Evolutionary conservation across 257 asterid genomes (phyloP), one percentile per base, ranked within the genome.

Genomic region (Gardenia jasminoides): DNA sequence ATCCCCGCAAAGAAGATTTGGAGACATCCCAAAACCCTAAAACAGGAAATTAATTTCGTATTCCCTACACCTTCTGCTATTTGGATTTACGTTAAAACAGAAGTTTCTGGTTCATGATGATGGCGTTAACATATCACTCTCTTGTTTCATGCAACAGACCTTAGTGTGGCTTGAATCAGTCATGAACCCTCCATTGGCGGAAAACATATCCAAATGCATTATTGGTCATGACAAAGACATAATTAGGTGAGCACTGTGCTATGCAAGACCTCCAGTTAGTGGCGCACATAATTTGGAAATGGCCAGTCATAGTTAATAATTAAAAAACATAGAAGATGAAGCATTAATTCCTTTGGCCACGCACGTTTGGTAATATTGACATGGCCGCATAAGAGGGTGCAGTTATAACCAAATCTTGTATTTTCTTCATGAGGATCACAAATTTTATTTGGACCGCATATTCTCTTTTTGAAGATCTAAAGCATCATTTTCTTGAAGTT

Each of bases 171-270:
- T 67, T 67, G 50, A 67, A 36, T 19, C 24, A 19, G 39, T 36
- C 41, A 2, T 36, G n/a, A 46, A 9, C 24, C n/a, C n/a, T n/a
- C n/a, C 15, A 12, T 41, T 41, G 26, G 48, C 48, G 22, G 10
- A 39, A 69, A 69, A 2, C 22, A 56, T 5, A 28, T 62, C 61
- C 72, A 76, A 76, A 59, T 13, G 7, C 78, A 62, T 12, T 46
- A 5, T 28, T 70, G 33, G 47, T 30, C 9, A n/a, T 65, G 82
- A 79, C 33, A 65, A n/a, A 24, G 82, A 79, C 79, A 73, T 28
- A 73, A 36, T 79, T 79, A 79, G 82, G 82, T 70, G 46, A 70
- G 16, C 50, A 26, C 8, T 52, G 50, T 30, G 41, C 43, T 19
- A 43, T 69, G 26, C 15, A 79, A 36, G 30, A 10, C 46, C 33